Conservation (phyloP, 306 rosid genomes). For the Leucaena leucocephala region DNA sequence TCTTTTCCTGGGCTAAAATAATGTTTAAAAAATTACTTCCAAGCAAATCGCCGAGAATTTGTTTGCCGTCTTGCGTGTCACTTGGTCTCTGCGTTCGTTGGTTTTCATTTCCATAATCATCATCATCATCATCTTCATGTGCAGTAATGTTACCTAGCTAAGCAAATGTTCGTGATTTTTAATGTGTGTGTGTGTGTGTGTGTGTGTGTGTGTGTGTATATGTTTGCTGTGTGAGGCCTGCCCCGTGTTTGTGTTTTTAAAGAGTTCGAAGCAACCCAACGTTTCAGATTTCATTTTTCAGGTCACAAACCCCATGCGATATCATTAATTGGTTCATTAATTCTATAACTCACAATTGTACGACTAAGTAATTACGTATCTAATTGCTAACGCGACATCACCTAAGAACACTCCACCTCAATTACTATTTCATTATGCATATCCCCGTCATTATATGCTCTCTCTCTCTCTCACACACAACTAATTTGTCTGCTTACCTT, state of each 20-base stretch:
- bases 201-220: too few species aligned
- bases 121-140: not conserved
- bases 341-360: not conserved
- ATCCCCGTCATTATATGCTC: not conserved
- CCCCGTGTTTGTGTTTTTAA: not conserved
- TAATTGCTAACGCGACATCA: not conserved
- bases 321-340: not conserved
- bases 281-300: not conserved
- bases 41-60: too few species aligned
- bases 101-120: not conserved
- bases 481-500: not conserved
- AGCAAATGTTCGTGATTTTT: not conserved
- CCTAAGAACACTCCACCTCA: not conserved
- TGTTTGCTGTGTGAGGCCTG: not conserved
- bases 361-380: not conserved
- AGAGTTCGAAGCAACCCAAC: not conserved
- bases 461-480: too few species aligned
- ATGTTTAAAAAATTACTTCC: too few species aligned
- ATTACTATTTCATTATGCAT: not conserved
- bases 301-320: not conserved
- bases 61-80: conserved; percentile 19
- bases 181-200: too few species aligned
- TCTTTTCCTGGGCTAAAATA: not conserved
- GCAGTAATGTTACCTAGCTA: not conserved
- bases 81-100: not conserved